These are phyloP conservation scores for Lactifluus echinatus DNA, from an alignment of 768 basidiomycete species.

Conservation along the genomic window DNA sequence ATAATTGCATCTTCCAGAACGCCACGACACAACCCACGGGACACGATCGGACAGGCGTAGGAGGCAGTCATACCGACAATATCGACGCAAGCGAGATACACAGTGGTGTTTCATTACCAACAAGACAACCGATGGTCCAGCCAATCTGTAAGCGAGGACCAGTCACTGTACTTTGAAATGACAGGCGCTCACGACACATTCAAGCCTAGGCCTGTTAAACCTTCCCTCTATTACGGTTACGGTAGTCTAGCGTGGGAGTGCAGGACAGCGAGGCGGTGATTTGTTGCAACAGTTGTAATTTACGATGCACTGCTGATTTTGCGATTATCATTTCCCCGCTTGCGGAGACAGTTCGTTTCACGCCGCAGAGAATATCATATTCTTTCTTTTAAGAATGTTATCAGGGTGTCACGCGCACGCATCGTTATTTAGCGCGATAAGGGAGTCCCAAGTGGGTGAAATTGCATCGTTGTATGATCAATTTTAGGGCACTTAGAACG, in stretches of 20 bases:
- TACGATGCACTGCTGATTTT: background rate
- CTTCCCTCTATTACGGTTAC: too few relatives aligned
- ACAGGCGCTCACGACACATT: background rate
- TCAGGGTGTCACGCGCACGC: background rate
- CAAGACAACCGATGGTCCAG: background rate
- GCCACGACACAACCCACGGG: slow-evolving; percentile 8
- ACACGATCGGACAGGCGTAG: slow-evolving; percentile 17
- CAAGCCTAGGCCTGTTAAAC: slow-evolving; percentile 4
- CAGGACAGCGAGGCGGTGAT: background rate
- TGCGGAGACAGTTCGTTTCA: slow-evolving; percentile 1
- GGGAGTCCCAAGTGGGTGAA: background rate
- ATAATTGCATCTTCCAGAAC: slow-evolving; percentile 1
- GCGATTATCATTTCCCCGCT: background rate
- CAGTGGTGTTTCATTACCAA: background rate
- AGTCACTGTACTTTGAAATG: background rate
- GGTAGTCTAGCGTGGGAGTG: background rate
- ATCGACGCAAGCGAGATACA: slow-evolving; percentile 1
- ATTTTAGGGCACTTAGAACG: slow-evolving; percentile 14
- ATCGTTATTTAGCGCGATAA: background rate
- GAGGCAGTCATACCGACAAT: background rate
- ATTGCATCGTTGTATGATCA: background rate
- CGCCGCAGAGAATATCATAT: slow-evolving; percentile 11
- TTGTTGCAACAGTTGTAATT: background rate
- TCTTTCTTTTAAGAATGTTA: background rate
- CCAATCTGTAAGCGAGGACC: slow-evolving; percentile 1